Conservation (phyloP, 805 yeast species). For the Kodamaea nitidulidarum region DNA sequence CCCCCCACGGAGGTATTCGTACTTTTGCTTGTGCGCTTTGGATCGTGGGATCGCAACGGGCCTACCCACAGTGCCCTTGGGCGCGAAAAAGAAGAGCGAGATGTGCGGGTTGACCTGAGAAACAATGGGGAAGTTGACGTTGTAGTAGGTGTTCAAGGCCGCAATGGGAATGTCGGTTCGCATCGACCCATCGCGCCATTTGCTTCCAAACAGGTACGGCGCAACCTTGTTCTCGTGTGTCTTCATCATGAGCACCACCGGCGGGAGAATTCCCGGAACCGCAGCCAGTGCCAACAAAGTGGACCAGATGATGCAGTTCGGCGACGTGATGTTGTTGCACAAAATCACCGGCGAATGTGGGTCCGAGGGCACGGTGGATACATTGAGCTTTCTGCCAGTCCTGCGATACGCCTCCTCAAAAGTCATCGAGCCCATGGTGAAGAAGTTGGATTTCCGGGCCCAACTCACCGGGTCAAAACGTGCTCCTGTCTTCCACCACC, state of each 20-base stretch:
- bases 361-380: constrained; percentile 78
- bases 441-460: constrained; percentile 67
- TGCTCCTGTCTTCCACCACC: constrained; percentile 76
- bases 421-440: constrained; percentile 69
- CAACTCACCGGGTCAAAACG: constrained; percentile 70
- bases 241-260: constrained; percentile 76
- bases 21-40: constrained; percentile 28
- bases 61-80: constrained; percentile 75
- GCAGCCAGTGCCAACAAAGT: constrained; percentile 73
- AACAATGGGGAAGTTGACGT: constrained; percentile 71
- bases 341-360: constrained; percentile 77
- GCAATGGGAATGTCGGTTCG: constrained; percentile 77
- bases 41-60: constrained; percentile 61
- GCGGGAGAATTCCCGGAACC: constrained; percentile 77
- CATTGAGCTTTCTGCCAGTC: constrained; percentile 68
- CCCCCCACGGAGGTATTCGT: constrained; percentile 62
- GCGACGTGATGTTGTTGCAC: constrained; percentile 73
- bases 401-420: constrained; percentile 64
- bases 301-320: constrained; percentile 80
- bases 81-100: constrained; percentile 69
- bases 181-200: constrained; percentile 76
- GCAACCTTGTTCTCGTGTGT: constrained; percentile 34
- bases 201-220: constrained; percentile 71
- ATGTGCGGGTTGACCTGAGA: constrained; percentile 85
- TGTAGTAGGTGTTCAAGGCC: constrained; percentile 68